These are phyloP conservation scores for Albugo laibachii DNA, from an alignment of 352 stramenopile genomes.

Conservation along the genomic window DNA sequence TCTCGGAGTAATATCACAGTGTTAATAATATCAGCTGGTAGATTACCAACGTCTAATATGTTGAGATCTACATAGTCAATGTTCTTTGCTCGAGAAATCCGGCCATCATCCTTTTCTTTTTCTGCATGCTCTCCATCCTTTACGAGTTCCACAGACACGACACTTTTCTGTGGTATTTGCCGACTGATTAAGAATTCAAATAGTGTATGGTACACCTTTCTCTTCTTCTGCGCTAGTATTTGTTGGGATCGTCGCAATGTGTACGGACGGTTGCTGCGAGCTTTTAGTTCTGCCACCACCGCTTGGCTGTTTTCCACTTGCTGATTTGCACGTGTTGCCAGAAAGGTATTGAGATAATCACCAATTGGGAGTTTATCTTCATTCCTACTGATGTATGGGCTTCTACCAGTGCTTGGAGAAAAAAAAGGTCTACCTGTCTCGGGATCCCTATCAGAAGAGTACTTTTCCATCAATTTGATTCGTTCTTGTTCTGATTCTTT, in stretches of 20 bases:
- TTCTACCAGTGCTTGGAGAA: constrained; percentile 39
- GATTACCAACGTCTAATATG: constrained; percentile 16
- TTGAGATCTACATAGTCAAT: constrained; percentile 10
- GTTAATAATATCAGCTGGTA: constrained; percentile 29
- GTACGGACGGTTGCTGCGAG: constrained; percentile 20
- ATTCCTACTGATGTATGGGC: constrained; percentile 44
- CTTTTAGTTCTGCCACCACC: constrained; percentile 22
- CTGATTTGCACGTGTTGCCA: constrained; percentile 39
- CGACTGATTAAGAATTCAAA: constrained; percentile 19
- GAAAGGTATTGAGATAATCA: constrained; percentile 23
- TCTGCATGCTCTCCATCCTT: background rate
- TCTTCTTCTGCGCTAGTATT: constrained; percentile 30
- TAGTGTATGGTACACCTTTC: constrained; percentile 30
- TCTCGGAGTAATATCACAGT: constrained; percentile 45
- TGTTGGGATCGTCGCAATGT: constrained; percentile 39
- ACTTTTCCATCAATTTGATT: constrained; percentile 31
- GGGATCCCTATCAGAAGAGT: constrained; percentile 35
- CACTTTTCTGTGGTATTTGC: constrained; percentile 1
- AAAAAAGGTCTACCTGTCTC: constrained; percentile 40
- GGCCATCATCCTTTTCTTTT: background rate
- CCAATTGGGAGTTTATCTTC: constrained; percentile 47
- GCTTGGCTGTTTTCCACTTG: constrained; percentile 30
- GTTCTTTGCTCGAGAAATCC: background rate
- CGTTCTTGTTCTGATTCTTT: constrained; percentile 42
- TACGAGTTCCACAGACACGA: background rate